Evolutionary conservation across 1,139 yeast species (phyloP).

Genomic region (Geotrichum siamense): DNA sequence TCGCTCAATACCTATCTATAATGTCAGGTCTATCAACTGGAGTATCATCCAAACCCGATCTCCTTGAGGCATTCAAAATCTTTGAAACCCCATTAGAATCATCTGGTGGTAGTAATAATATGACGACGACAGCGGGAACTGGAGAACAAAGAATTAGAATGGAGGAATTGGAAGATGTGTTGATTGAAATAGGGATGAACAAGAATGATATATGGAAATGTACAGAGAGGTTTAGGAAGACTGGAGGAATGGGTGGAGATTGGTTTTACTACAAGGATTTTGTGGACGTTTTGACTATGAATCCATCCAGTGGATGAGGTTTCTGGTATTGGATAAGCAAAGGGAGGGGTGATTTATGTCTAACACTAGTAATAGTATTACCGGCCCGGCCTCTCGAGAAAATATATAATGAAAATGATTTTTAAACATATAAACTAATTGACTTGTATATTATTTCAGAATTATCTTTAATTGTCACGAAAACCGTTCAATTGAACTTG

Average conservation of each 20-base stretch:
- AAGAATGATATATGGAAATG: slow-evolving; percentile 46
- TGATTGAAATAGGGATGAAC: slow-evolving; percentile 48
- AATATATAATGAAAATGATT: too few relatives aligned
- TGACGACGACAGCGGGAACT: not conserved
- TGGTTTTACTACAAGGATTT: slow-evolving; percentile 52
- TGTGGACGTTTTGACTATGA: slow-evolving; percentile 19
- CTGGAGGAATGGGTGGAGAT: slow-evolving; percentile 50
- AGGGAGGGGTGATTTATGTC: too few relatives aligned
- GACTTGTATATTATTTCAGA: too few relatives aligned
- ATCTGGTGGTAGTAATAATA: not conserved
- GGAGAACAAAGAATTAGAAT: slow-evolving; percentile 39
- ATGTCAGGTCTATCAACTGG: slow-evolving; percentile 55
- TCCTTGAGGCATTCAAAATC: slow-evolving; percentile 55
- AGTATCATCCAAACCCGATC: slow-evolving; percentile 54
- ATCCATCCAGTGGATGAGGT: too few relatives aligned
- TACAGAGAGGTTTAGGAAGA: slow-evolving; percentile 44
- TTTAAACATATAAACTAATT: too few relatives aligned
- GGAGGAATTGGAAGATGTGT: slow-evolving; percentile 43
- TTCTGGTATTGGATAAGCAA: too few relatives aligned
- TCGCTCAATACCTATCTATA: slow-evolving; percentile 61
- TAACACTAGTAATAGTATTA: too few relatives aligned
- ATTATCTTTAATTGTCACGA: too few relatives aligned
- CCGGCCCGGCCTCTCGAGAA: too few relatives aligned
- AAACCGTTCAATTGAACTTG: too few relatives aligned
- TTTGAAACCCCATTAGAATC: slow-evolving; percentile 42